phyloP scores from a whole-genome alignment of 352 stramenopile species.

The Lagenidium sp. region DNA sequence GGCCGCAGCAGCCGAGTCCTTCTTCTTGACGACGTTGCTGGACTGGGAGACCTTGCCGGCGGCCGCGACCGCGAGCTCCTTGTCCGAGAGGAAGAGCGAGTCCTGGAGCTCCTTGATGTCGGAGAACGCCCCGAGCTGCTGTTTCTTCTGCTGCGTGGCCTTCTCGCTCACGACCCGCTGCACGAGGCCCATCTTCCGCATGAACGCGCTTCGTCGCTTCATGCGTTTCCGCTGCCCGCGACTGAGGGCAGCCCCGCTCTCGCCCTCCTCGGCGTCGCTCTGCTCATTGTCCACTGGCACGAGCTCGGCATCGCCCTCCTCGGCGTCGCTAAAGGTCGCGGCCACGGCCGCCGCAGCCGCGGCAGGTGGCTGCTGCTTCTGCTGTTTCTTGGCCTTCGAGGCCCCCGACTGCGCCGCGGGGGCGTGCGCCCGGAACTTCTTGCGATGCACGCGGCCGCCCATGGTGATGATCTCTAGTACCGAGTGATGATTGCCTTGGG shows the following conservation, averaged over 20 bases:
- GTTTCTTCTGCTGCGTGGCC: conserved; percentile 29
- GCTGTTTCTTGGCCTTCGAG: conserved; percentile 15
- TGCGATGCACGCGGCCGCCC: conserved; percentile 40
- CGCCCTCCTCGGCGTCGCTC: conserved; percentile 14
- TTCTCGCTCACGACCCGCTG: conserved; percentile 52
- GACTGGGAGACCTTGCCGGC: conserved; percentile 14
- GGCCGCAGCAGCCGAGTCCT: neutral
- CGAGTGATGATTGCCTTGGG: no score
- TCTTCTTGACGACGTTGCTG: conserved; percentile 17
- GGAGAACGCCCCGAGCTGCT: conserved; percentile 50
- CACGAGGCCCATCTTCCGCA: conserved; percentile 84
- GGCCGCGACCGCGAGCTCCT: conserved; percentile 14
- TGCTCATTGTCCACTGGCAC: conserved; percentile 23
- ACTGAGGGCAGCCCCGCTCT: conserved; percentile 35
- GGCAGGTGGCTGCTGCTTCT: no score
- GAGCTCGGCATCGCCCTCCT: conserved; percentile 6
- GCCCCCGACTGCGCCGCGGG: conserved; percentile 34
- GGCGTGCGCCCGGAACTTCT: conserved; percentile 46
- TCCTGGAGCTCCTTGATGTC: conserved; percentile 61
- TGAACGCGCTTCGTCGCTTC: conserved; percentile 71
- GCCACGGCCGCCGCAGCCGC: conserved; percentile 35
- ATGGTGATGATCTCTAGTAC: no score
- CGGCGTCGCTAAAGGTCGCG: conserved; percentile 41
- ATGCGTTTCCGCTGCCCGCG: conserved; percentile 79
- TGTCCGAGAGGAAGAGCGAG: conserved; percentile 57